Conservation (phyloP, 352 stramenopile species). For the Peronosclerospora sorghi region DNA sequence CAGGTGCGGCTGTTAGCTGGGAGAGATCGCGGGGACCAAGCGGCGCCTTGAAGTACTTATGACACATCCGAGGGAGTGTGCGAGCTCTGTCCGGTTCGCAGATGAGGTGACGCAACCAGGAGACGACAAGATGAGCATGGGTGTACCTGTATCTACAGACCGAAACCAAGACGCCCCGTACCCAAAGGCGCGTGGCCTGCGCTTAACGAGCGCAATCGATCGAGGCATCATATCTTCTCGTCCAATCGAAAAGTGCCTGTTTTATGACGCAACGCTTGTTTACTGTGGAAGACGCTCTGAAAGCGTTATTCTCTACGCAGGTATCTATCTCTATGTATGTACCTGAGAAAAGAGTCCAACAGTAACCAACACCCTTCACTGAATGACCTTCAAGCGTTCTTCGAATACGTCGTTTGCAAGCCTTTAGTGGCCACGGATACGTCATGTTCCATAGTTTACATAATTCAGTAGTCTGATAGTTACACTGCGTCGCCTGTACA, state of each 20-base stretch:
- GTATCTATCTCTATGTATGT: too few relatives aligned
- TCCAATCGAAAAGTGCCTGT: neutral
- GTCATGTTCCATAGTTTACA: slow-evolving; percentile 24
- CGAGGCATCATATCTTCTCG: slow-evolving; percentile 8
- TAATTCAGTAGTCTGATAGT: slow-evolving; percentile 14
- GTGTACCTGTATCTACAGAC: too few relatives aligned
- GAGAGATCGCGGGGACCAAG: neutral
- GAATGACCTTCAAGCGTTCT: too few relatives aligned
- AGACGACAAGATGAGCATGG: neutral
- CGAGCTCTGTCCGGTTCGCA: slow-evolving; percentile 10
- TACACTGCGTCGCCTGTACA: slow-evolving; percentile 1
- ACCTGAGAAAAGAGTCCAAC: too few relatives aligned
- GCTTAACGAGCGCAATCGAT: slow-evolving; percentile 14
- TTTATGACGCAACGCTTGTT: neutral
- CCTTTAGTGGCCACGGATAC: slow-evolving; percentile 4
- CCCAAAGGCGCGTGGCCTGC: slow-evolving; percentile 3
- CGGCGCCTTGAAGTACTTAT: neutral
- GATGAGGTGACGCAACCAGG: slow-evolving; percentile 8
- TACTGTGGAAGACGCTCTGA: too few relatives aligned
- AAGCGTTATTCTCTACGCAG: too few relatives aligned
- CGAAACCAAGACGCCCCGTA: neutral
- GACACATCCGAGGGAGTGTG: slow-evolving; percentile 28
- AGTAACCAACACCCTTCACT: too few relatives aligned
- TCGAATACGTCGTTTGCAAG: neutral
- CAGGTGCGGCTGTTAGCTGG: slow-evolving; percentile 10